Conservation (phyloP, 441 rosid species). For the Flueggea neowawraea region DNA sequence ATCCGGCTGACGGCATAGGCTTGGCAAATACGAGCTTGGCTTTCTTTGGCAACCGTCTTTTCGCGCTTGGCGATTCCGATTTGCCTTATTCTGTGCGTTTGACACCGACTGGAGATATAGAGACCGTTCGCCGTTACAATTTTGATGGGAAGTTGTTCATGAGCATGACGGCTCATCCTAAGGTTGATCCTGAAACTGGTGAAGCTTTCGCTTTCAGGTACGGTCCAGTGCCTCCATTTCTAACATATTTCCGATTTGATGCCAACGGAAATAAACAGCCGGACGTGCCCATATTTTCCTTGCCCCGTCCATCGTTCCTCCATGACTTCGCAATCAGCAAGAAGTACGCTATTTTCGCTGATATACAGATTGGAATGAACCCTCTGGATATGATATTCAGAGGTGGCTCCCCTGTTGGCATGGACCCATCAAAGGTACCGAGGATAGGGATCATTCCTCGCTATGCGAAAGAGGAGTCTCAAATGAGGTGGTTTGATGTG, state of each 20-base stretch:
- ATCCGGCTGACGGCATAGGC: conserved; percentile 67
- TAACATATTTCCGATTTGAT: conserved; percentile 65
- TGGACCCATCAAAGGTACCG: conserved; percentile 53
- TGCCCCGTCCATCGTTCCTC: conserved; percentile 64
- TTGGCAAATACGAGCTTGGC: conserved; percentile 72
- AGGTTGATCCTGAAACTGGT: conserved; percentile 52
- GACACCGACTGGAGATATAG: conserved; percentile 50
- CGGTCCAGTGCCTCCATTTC: conserved; percentile 65
- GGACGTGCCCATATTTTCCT: conserved; percentile 73
- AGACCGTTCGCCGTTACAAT: conserved; percentile 60
- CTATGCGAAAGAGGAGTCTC: conserved; percentile 56
- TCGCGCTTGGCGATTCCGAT: conserved; percentile 82
- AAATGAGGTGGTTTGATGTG: conserved; percentile 76
- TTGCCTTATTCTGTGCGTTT: conserved; percentile 62
- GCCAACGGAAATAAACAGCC: conserved; percentile 48
- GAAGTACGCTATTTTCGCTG: conserved; percentile 56
- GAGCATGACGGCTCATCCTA: conserved; percentile 97
- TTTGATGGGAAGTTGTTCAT: conserved; percentile 59
- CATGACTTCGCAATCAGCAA: conserved; percentile 83
- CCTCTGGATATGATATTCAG: conserved; percentile 53
- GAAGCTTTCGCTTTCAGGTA: conserved; percentile 79
- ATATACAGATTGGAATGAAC: conserved; percentile 70
- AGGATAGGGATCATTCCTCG: conserved; percentile 68
- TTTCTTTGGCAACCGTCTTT: conserved; percentile 51
- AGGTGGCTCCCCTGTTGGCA: conserved; percentile 74